Percentiles rank a stretch among this genome's conserved stretches.
Evolutionary conservation across 2,329 filamentous ascomycete genomes (phyloP).

Genomic region (Aspergillus pseudoviridinutans): DNA sequence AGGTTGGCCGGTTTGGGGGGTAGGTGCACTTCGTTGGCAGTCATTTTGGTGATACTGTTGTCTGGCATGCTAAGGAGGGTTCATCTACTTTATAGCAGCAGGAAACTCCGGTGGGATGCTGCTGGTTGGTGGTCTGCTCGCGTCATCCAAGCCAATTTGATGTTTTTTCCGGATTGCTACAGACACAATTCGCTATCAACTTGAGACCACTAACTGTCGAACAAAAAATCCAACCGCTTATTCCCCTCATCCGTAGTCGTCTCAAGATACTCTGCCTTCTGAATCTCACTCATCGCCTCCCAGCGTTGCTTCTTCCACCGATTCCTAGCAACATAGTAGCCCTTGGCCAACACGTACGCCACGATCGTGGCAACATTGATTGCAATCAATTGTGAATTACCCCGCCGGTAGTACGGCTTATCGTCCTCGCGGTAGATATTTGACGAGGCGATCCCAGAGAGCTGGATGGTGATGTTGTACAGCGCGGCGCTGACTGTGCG

Average conservation of each 20-base stretch:
- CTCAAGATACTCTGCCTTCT: slow-evolving; percentile 47
- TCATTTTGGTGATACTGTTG: no score
- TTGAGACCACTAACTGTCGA: slow-evolving; percentile 39
- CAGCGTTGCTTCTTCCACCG: slow-evolving; percentile 38
- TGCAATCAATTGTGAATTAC: slow-evolving; percentile 39
- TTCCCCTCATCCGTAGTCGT: slow-evolving; percentile 52
- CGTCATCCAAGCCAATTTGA: no score
- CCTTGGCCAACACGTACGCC: slow-evolving; percentile 40
- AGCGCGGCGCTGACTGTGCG: slow-evolving; percentile 47
- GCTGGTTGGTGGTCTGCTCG: no score
- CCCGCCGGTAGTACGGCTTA: slow-evolving; percentile 45
- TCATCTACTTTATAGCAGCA: no score
- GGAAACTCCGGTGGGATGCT: no score
- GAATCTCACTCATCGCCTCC: slow-evolving; percentile 43
- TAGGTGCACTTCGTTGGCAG: no score
- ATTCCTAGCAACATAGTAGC: slow-evolving; percentile 27
- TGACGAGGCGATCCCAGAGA: slow-evolving; percentile 32
- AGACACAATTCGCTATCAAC: no score
- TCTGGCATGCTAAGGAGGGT: no score
- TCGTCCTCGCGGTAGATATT: slow-evolving; percentile 54
- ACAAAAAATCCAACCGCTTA: slow-evolving; percentile 54
- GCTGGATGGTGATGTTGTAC: slow-evolving; percentile 49
- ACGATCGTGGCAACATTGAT: slow-evolving; percentile 49
- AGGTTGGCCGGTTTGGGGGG: slow-evolving; percentile 1
- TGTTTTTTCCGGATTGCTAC: no score